Percentiles rank a stretch among this genome's conserved stretches.
Conservation (phyloP, 495 filamentous ascomycete genomes). For the Aspergillus indologenus region DNA sequence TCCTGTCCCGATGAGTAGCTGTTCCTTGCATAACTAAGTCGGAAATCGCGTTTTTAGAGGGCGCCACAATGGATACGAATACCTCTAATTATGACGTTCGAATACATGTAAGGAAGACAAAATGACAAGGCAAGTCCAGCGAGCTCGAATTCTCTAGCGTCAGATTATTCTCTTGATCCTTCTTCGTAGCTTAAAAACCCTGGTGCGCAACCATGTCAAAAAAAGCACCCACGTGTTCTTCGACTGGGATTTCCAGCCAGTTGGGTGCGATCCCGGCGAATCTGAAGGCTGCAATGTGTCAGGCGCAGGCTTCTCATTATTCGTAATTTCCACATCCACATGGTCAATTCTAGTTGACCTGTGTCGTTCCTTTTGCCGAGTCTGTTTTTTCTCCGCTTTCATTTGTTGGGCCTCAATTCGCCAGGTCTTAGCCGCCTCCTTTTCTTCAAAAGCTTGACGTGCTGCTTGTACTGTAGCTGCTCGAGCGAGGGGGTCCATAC, state of each 20-base stretch:
- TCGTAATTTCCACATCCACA: conserved; percentile 18
- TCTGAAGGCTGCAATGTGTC: conserved; percentile 8
- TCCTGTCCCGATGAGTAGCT: too few relatives aligned
- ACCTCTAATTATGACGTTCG: too few relatives aligned
- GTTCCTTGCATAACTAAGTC: too few relatives aligned
- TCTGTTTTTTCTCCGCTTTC: conserved; percentile 46
- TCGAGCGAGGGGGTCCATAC: conserved; percentile 48
- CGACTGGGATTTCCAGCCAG: conserved; percentile 36
- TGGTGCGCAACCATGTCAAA: conserved; percentile 47
- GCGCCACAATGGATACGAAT: too few relatives aligned
- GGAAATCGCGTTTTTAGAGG: too few relatives aligned
- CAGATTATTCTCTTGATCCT: conserved; percentile 33
- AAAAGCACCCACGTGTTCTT: conserved; percentile 48
- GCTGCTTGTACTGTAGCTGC: conserved; percentile 54
- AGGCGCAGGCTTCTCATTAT: conserved; percentile 2
- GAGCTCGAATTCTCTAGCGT: neutral
- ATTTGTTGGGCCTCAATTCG: conserved; percentile 54
- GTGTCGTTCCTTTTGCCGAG: conserved; percentile 34
- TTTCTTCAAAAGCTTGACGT: conserved; percentile 55
- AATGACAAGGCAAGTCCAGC: too few relatives aligned
- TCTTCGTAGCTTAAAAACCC: conserved; percentile 44
- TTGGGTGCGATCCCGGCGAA: conserved; percentile 7
- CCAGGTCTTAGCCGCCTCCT: conserved; percentile 56
- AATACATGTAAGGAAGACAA: too few relatives aligned
- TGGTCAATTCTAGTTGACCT: conserved; percentile 20